Evolutionary conservation across 2,329 filamentous ascomycete species (phyloP).

Genomic region (Colletotrichum higginsianum): DNA sequence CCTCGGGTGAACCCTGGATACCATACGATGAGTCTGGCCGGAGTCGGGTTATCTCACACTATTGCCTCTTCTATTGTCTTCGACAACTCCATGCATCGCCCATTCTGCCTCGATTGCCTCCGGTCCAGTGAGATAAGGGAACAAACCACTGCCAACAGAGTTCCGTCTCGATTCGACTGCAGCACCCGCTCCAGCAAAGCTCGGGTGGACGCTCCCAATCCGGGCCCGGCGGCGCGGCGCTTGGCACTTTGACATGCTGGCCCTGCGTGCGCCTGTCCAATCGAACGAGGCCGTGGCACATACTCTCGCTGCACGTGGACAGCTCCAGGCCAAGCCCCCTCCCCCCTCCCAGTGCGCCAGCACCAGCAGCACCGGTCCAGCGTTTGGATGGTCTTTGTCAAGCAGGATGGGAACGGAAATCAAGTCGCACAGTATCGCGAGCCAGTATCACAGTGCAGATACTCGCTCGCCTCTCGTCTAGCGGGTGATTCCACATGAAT

Average conservation of each 20-base stretch:
- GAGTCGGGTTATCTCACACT: background rate
- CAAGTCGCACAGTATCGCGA: background rate
- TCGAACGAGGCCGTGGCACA: constrained; percentile 7
- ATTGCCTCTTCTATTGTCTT: background rate
- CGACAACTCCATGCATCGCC: background rate
- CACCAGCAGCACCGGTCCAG: background rate
- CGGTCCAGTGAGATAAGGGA: background rate
- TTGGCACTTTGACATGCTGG: constrained; percentile 26
- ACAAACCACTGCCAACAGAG: background rate
- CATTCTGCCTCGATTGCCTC: constrained; percentile 7
- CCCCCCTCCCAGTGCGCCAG: constrained; percentile 4
- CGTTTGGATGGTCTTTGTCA: background rate
- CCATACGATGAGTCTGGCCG: background rate
- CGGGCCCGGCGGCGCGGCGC: constrained; percentile 35
- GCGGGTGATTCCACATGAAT: constrained; percentile 12
- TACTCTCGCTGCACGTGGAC: constrained; percentile 19
- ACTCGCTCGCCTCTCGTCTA: background rate
- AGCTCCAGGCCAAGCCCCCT: constrained; percentile 1
- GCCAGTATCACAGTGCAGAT: constrained; percentile 10
- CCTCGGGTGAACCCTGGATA: background rate
- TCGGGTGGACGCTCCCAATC: constrained; percentile 41
- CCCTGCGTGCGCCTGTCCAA: constrained; percentile 16
- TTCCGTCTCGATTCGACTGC: background rate
- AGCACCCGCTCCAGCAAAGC: constrained; percentile 5
- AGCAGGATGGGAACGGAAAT: constrained; percentile 1